Evolutionary conservation across 331 rosid species (phyloP), one percentile per base, ranked within the genome.

Genomic region (Pyrus hybrid): DNA sequence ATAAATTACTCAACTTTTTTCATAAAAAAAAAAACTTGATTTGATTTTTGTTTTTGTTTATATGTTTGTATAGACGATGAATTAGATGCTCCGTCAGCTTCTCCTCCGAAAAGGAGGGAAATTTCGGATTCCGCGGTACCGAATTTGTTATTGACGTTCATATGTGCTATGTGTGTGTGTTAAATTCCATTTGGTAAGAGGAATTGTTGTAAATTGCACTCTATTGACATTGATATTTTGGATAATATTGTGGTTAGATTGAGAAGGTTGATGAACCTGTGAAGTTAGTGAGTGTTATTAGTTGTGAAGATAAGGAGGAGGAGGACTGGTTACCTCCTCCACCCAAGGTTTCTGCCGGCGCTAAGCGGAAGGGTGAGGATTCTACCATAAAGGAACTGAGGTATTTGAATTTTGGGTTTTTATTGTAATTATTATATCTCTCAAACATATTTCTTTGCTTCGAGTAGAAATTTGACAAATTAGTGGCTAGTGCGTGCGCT

Each of bases 281-380:
- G 51, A 77, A 85, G n/a, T 65, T 49, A 8, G 72, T 70, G 29
- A 17, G 29, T 6, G 81, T 82, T 22, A 85, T 81, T 68, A 88
- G 84, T 67, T 29, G 81, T 83, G 96, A 87, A n/a, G 85, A 91
- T 25, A 66, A 77, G 37, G 91, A 88, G 2, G 88, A 85, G 51
- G 96, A 92, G 75, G 97, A 94, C 74, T 92, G 99, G 99, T 80
- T 94, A 14, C 88, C 81, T 63, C 89, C 97, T 83, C 97, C 97
- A 12, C 97, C 99, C 3, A 89, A 89, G 85, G 81, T 83, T 66
- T 58, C 83, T 0, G 33, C 53, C n/a, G 76, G 78, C 54, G 51
- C 79, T 3, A 73, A 68, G 72, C 70, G 30, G 56, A 49, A 71
- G 43, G 85, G 57, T 11, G 91, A 89, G 70, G 84, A 92, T 84